Base-by-base conservation (phyloP, 768 basidiomycete species). In the Scleroderma citrinum region DNA sequence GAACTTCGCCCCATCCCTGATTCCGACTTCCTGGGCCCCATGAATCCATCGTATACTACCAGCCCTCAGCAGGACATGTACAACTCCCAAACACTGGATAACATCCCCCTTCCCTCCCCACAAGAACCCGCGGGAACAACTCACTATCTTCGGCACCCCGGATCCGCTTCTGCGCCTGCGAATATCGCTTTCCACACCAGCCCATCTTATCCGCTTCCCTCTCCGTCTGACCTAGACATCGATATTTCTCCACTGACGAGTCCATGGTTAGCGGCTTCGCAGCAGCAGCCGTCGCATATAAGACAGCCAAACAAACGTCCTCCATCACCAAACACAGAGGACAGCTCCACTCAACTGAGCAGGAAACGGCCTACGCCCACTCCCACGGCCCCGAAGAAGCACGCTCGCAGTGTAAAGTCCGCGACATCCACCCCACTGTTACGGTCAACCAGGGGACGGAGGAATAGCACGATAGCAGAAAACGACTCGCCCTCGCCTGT, bases 401-500 rank as follows among this genome's bases (percentile, higher is more conserved):
- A 45, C 31, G 41, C 58, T 20, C 65, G 68, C 17, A 53, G 55
- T 46, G 62, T 49, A 24, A 78, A 74, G 49, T 82, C 81, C 1
- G 77, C 81, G 4, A 78, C 69, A 39, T 82, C 81, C 19, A 83
- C 83, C 3, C 82, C 83, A 1, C 60, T 81, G 21, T 59, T 84
- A 44, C 69, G 74, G 34, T 74, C 76, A 3, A 67, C 70, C n/a
- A 68, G 72, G 16, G 60, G 66, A 5, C 64, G 74, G 29, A 71
- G 71, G 51, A 71, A 71, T 32, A 75, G 74, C 60, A 67, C 63
- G 24, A 61, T 69, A 36, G 70, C 65, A 26, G 72, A 73, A 39
- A 66, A 59, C 11, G 85, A 87, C 57, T 82, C 86, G 0, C 91
- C 92, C 1, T 90, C 87, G 5, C 92, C 92, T 2, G 90, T 95